Percentiles rank a stretch among this genome's conserved stretches.
These are phyloP conservation scores for Nakazawaea populi DNA, from an alignment of 805 yeast genomes.

Conservation along the genomic window DNA sequence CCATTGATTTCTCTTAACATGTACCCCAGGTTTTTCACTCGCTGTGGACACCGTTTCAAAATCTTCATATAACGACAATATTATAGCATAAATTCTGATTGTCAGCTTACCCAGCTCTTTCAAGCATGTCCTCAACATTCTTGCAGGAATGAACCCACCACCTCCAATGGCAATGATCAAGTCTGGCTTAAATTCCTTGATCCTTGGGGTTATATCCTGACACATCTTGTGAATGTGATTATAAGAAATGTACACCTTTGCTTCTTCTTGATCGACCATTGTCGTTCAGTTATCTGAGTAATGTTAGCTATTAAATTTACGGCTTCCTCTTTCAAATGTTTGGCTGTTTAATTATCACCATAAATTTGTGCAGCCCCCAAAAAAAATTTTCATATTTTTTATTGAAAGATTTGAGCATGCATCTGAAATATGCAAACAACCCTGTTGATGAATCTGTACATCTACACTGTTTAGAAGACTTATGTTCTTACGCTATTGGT, in stretches of 20 bases:
- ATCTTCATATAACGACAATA: slow-evolving; percentile 86
- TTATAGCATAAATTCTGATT: slow-evolving; percentile 91
- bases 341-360: too few relatives aligned
- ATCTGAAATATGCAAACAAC: too few relatives aligned
- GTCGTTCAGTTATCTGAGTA: not conserved
- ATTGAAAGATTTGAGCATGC: too few relatives aligned
- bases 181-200: slow-evolving; percentile 75
- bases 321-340: too few relatives aligned
- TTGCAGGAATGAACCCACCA: slow-evolving; percentile 97
- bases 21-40: slow-evolving; percentile 55
- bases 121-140: slow-evolving; percentile 89
- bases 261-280: slow-evolving; percentile 18
- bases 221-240: slow-evolving; percentile 75
- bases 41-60: slow-evolving; percentile 52
- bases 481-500: too few relatives aligned
- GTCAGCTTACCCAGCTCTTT: slow-evolving; percentile 86
- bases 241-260: slow-evolving; percentile 70
- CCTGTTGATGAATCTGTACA: too few relatives aligned
- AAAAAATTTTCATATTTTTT: too few relatives aligned
- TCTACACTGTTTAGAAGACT: too few relatives aligned
- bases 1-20: slow-evolving; percentile 80
- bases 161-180: slow-evolving; percentile 87
- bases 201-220: slow-evolving; percentile 45
- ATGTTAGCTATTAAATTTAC: not conserved
- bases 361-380: too few relatives aligned